phyloP scores from a whole-genome alignment of 78 protist genomes.

The Monocercomonoides exilis region DNA sequence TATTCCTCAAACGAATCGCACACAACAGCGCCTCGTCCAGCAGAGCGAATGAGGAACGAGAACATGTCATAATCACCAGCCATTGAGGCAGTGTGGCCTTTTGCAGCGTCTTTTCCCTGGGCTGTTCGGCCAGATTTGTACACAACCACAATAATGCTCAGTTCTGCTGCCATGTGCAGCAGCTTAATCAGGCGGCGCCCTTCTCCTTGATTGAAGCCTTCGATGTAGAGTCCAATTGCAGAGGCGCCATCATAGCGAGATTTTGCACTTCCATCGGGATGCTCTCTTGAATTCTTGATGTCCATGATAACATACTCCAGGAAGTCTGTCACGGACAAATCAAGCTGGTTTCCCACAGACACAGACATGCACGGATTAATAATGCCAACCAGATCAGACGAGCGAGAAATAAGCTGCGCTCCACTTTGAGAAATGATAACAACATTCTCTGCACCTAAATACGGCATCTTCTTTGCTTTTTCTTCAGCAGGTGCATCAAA shows the following conservation, averaged over 20 bases:
- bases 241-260: neutral
- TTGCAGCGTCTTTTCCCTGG: slow-evolving; percentile 25
- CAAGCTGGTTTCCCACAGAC: slow-evolving; percentile 43
- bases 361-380: slow-evolving; percentile 3
- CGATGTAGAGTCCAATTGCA: slow-evolving; percentile 11
- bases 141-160: neutral
- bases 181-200: slow-evolving; percentile 20
- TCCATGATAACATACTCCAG: neutral
- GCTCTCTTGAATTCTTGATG: neutral
- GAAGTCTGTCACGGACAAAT: slow-evolving; percentile 37
- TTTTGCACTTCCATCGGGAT: neutral
- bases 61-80: slow-evolving; percentile 43
- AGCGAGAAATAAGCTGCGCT: slow-evolving; percentile 29
- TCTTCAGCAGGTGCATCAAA: neutral
- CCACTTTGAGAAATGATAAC: slow-evolving; percentile 38
- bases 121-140: slow-evolving; percentile 33
- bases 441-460: neutral
- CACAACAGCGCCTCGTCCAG: slow-evolving; percentile 33
- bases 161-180: neutral
- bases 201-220: slow-evolving; percentile 27
- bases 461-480: neutral
- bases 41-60: neutral
- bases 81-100: slow-evolving; percentile 43
- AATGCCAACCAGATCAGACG: slow-evolving; percentile 12
- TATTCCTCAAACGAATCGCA: neutral